phyloP scores from a whole-genome alignment of 805 yeast species.

The Monosporozyma aquatica region DNA sequence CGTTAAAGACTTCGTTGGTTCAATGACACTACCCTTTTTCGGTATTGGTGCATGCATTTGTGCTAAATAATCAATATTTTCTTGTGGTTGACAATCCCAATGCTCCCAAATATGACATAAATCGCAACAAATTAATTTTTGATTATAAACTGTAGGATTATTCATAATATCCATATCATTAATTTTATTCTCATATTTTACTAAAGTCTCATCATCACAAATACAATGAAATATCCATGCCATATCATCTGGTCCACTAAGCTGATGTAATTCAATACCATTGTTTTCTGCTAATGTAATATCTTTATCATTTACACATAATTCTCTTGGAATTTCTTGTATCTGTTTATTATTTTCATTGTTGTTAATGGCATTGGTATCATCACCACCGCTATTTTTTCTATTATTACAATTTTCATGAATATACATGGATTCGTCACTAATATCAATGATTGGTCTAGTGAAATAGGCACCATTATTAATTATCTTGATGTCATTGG shows the following conservation, averaged over 20 bases:
- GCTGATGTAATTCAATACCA: constrained; percentile 12
- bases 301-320: constrained; percentile 21
- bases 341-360: too few species aligned
- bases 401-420: neutral
- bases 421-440: constrained; percentile 1
- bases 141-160: neutral
- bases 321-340: constrained; percentile 24
- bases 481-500: constrained; percentile 10
- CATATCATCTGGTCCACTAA: constrained; percentile 17
- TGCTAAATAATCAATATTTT: constrained; percentile 12
- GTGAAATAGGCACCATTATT: constrained; percentile 8
- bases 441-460: constrained; percentile 2
- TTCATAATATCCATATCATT: constrained; percentile 11
- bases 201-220: constrained; percentile 12
- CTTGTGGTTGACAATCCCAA: constrained; percentile 24
- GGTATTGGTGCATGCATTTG: constrained; percentile 3
- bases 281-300: constrained; percentile 14
- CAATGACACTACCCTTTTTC: neutral
- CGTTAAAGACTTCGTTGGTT: neutral
- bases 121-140: constrained; percentile 24
- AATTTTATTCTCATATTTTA: too few species aligned
- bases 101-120: constrained; percentile 28
- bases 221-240: constrained; percentile 28
- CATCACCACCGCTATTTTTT: too few species aligned
- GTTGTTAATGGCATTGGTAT: too few species aligned